These are phyloP conservation scores for Perkinsus olseni DNA, from an alignment of 169 alveolate species.

Conservation along the genomic window DNA sequence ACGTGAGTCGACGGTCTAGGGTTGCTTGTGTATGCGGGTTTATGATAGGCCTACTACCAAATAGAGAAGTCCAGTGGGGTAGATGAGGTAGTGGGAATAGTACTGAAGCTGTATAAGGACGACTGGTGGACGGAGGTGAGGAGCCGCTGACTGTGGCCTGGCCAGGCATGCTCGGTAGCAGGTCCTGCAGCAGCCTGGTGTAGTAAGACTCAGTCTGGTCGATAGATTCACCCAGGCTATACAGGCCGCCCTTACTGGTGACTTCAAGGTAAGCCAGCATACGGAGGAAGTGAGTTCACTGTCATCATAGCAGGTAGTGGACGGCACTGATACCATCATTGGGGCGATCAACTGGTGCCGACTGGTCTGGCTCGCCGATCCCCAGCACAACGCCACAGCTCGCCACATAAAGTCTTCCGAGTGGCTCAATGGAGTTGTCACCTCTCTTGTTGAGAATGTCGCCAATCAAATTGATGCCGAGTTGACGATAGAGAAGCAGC, in stretches of 20 bases:
- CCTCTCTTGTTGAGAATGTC: not conserved
- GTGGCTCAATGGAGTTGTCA: not conserved
- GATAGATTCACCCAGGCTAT: not conserved
- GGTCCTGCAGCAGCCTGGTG: not conserved
- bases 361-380: not conserved
- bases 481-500: not conserved
- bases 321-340: not conserved
- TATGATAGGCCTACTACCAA: not conserved
- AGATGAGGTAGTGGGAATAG: not conserved
- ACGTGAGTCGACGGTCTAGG: not conserved
- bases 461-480: not conserved
- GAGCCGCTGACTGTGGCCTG: not conserved
- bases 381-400: not conserved
- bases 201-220: not conserved
- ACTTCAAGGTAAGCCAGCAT: not conserved
- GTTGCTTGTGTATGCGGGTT: not conserved
- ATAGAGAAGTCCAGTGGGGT: not conserved
- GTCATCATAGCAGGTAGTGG: not conserved
- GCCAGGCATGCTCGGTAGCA: not conserved
- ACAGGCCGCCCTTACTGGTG: not conserved
- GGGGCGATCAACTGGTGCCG: not conserved
- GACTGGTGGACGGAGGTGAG: not conserved
- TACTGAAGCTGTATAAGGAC: not conserved
- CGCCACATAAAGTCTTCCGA: not conserved
- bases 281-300: not conserved